Conservation (phyloP, 306 rosid genomes). For the Malus domestica region ASM211411v1 NC_041800.1:20924733-20925232, state of each 20-base stretch:
- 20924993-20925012: too few species aligned
- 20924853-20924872: neutral
- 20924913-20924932: too few species aligned
- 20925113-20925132: neutral
- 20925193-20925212: too few species aligned
- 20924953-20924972: neutral
- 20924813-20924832: neutral
- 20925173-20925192: too few species aligned
- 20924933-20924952: neutral
- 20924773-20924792: neutral
- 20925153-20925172: neutral
- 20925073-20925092: neutral
- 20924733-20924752: neutral
- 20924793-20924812: neutral
- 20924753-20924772: too few species aligned
- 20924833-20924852: too few species aligned
- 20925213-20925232: too few species aligned
- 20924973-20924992: neutral
- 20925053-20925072: neutral
- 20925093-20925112: neutral
- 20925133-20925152: neutral
- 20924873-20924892: neutral
- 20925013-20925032: neutral
- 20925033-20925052: too few species aligned
- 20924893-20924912: too few species aligned